Conservation (phyloP, 1,284 basidiomycete species). For the Austroboletus novae-zelandiae region DNA sequence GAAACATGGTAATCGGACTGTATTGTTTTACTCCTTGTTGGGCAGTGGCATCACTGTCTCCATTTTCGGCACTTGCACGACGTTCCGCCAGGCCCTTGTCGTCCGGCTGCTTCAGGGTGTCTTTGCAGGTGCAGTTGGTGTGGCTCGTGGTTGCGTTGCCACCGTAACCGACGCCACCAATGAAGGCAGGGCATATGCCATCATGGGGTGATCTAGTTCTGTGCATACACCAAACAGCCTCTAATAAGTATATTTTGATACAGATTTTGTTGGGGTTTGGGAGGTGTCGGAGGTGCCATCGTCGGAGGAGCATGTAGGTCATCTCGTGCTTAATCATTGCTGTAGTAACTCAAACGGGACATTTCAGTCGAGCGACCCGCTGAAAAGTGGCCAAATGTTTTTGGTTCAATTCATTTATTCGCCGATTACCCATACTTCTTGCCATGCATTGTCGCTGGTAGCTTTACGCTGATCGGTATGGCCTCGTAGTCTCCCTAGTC, state of each 20-base stretch:
- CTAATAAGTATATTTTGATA: slow-evolving; percentile 4
- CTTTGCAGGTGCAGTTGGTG: slow-evolving; percentile 93
- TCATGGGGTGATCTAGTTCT: slow-evolving; percentile 64
- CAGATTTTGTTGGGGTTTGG: slow-evolving; percentile 93
- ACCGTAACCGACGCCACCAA: slow-evolving; percentile 89
- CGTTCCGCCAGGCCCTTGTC: slow-evolving; percentile 80
- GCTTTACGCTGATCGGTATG: slow-evolving; percentile 69
- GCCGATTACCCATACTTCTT: slow-evolving; percentile 87
- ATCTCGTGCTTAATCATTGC: slow-evolving; percentile 1
- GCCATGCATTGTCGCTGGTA: slow-evolving; percentile 80
- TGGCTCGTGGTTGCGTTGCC: slow-evolving; percentile 85
- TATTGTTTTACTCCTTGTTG: slow-evolving; percentile 82
- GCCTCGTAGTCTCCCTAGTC: neutral
- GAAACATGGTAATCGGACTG: slow-evolving; percentile 83
- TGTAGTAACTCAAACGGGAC: slow-evolving; percentile 1
- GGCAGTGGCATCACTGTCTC: slow-evolving; percentile 80
- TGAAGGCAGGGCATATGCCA: slow-evolving; percentile 91
- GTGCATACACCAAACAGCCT: neutral
- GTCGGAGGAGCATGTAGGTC: slow-evolving; percentile 80
- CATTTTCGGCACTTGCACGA: slow-evolving; percentile 83
- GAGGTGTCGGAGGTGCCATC: slow-evolving; percentile 87
- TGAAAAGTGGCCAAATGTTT: slow-evolving; percentile 78
- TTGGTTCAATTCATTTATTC: slow-evolving; percentile 69
- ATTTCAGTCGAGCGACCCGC: slow-evolving; percentile 78
- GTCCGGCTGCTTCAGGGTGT: slow-evolving; percentile 93